Evolutionary conservation across 768 basidiomycete species (phyloP), one percentile per base, ranked within the genome.

Genomic region (Tremella mesenterica): DNA sequence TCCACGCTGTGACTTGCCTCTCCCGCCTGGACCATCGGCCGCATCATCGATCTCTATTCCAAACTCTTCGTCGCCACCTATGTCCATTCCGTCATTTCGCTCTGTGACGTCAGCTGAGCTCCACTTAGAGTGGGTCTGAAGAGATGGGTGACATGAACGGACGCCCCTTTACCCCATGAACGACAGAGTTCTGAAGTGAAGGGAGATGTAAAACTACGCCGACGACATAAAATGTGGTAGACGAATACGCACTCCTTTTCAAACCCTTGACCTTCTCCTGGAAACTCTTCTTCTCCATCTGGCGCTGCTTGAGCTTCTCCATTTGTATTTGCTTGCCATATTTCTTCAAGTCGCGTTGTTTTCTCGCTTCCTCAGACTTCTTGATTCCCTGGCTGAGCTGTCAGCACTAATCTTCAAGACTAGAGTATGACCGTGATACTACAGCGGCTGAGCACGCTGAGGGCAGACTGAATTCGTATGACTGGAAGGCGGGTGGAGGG

Each of bases 271-370:
- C 76, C 36, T 83, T 77, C 63, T 92, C 89, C 53, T 85, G 85
- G 80, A 93, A 85, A 28, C 89, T 87, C 76, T 92, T 95, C 79
- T 91, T 92, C 53, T 83, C 81, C 67, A 77, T 80, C 73, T 91
- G 85, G 41, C 93, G 78, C 77, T 93, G 88, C 72, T 89, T 88
- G 60, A 88, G 78, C 73, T 91, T 91, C 77, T 96, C 92, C 31
- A 87, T 75, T 75, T 99, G 95, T 10, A 97, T 89, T 73, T 96
- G 88, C 74, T 97, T 99, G 23, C 93, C 93, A 67, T 88, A 95
- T 78, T 96, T 97, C 78, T 97, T 96, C 51, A 89, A 85, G 65
- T 95, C 86, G 43, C 95, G 80, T 73, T 96, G 88, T 63, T 84
- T 85, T 60, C 86, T 81, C 66, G 89, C 91, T 50, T 89, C 86